phyloP scores from a whole-genome alignment of 1,284 basidiomycete species.

The Leccinum angustisporum region DNA sequence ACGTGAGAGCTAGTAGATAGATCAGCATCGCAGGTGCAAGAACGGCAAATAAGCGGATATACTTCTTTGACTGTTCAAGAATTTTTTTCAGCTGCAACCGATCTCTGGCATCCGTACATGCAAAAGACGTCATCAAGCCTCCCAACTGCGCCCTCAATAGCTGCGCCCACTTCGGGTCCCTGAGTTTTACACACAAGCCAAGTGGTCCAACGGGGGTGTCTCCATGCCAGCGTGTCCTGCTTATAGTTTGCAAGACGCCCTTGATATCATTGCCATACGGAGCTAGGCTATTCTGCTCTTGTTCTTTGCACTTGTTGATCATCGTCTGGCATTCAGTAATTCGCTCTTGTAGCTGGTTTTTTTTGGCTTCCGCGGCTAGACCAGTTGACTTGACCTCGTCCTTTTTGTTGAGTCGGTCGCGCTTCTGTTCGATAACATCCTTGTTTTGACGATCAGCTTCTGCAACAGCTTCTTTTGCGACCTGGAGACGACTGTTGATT shows the following conservation, averaged over 20 bases:
- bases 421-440: slow-evolving; percentile 34
- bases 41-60: slow-evolving; percentile 27
- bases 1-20: slow-evolving; percentile 37
- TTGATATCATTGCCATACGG: slow-evolving; percentile 68
- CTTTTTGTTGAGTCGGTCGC: slow-evolving; percentile 32
- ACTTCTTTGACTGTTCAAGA: slow-evolving; percentile 60
- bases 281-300: slow-evolving; percentile 55
- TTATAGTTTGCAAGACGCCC: slow-evolving; percentile 57
- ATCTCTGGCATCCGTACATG: slow-evolving; percentile 76
- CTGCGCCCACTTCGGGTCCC: slow-evolving; percentile 67
- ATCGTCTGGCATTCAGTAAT: slow-evolving; percentile 47
- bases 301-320: slow-evolving; percentile 46
- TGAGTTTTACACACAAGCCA: slow-evolving; percentile 78
- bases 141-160: slow-evolving; percentile 71
- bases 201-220: slow-evolving; percentile 83
- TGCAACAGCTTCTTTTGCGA: slow-evolving; percentile 39
- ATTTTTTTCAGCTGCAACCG: slow-evolving; percentile 59
- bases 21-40: slow-evolving; percentile 8
- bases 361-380: slow-evolving; percentile 35
- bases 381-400: slow-evolving; percentile 38
- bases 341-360: slow-evolving; percentile 34
- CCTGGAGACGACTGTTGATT: slow-evolving; percentile 48
- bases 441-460: slow-evolving; percentile 39
- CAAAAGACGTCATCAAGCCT: slow-evolving; percentile 67
- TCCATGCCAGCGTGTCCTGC: slow-evolving; percentile 60